Evolutionary conservation across 768 basidiomycete species (phyloP).

Genomic region (Daedalea quercina): DNA sequence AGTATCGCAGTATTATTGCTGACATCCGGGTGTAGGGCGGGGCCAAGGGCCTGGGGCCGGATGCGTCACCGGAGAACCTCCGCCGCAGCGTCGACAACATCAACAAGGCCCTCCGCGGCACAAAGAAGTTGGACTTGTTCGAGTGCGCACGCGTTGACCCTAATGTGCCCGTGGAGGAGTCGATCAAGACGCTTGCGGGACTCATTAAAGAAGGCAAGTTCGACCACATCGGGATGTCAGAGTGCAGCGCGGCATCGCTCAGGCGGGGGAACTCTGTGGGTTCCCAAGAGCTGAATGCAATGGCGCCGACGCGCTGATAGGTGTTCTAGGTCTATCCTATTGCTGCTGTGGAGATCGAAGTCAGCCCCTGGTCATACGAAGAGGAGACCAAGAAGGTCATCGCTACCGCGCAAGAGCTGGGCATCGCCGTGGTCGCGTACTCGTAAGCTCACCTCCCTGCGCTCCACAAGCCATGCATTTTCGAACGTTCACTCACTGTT

Average conservation of each 20-base stretch:
- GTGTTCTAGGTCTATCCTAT: no score
- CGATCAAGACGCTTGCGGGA: conserved; percentile 31
- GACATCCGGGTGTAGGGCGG: background rate
- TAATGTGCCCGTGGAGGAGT: conserved; percentile 31
- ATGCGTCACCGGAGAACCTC: conserved; percentile 30
- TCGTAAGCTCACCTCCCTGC: conserved; percentile 31
- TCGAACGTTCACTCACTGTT: no score
- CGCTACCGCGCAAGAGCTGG: conserved; percentile 42
- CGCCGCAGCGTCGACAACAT: conserved; percentile 37
- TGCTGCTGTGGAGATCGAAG: background rate
- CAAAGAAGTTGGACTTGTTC: conserved; percentile 55
- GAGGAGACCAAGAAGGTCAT: conserved; percentile 28
- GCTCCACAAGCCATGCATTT: no score
- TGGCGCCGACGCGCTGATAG: no score
- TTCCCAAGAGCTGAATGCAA: no score
- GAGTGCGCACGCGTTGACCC: conserved; percentile 42
- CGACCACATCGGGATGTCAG: conserved; percentile 53
- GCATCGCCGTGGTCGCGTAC: conserved; percentile 51
- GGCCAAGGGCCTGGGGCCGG: background rate
- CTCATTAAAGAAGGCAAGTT: conserved; percentile 50
- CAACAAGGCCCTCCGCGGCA: conserved; percentile 38
- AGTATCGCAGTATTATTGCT: background rate
- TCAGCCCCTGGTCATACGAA: background rate
- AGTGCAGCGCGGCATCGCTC: conserved; percentile 43
- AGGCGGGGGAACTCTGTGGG: conserved; percentile 27